phyloP scores from a whole-genome alignment of 1,284 basidiomycete genomes.

The Takashimella tepidaria region DNA sequence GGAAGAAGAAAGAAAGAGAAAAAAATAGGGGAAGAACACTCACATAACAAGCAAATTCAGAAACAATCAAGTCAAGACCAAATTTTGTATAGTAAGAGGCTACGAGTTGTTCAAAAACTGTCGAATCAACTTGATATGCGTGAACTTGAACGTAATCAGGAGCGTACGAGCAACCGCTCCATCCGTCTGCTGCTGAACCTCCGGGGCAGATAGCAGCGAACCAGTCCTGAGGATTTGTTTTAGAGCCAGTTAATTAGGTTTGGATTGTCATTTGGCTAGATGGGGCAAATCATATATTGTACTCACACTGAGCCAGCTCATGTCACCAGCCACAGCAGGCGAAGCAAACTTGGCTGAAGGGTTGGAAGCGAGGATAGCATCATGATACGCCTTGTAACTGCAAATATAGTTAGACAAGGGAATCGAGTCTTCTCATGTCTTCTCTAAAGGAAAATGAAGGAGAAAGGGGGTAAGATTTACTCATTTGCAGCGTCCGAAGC shows the following conservation, averaged over 20 bases:
- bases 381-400: not conserved
- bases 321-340: constrained; percentile 18
- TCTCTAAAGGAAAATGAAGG: too few relatives aligned
- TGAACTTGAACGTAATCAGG: constrained; percentile 24
- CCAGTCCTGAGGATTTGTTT: constrained; percentile 17
- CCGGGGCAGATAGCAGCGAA: constrained; percentile 24
- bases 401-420: not conserved
- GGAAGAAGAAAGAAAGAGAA: too few relatives aligned
- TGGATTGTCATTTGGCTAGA: too few relatives aligned
- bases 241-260: too few relatives aligned
- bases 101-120: constrained; percentile 13
- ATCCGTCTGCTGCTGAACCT: constrained; percentile 5
- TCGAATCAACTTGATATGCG: constrained; percentile 14
- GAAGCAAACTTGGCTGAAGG: constrained; percentile 17
- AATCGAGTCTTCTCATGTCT: too few relatives aligned
- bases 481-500: not conserved
- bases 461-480: not conserved
- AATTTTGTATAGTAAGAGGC: constrained; percentile 10
- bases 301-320: constrained; percentile 21
- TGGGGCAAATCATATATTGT: too few relatives aligned
- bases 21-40: not conserved
- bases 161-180: constrained; percentile 14
- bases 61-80: not conserved
- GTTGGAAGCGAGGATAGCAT: constrained; percentile 7
- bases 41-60: not conserved